phyloP scores from a whole-genome alignment of 257 asterid species.

The Solanum chiquidenum region DNA sequence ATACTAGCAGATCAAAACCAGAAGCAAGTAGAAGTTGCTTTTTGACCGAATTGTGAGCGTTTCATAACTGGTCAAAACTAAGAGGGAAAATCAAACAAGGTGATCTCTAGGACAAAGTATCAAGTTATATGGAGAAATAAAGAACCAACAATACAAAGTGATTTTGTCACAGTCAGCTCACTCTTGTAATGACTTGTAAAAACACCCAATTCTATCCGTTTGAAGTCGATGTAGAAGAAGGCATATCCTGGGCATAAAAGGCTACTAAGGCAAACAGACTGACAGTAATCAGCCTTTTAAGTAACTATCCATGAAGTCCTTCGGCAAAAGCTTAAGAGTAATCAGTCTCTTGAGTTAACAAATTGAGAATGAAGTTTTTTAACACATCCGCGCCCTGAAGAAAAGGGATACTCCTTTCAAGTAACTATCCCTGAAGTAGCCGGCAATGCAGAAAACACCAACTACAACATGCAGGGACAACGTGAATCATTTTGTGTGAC shows the following conservation, averaged over 20 bases:
- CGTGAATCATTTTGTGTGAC: not conserved
- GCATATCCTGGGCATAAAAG: not conserved
- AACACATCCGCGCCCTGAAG: not conserved
- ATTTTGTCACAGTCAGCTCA: not conserved
- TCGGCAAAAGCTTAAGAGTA: not conserved
- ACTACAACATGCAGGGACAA: not conserved
- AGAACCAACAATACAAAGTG: not conserved
- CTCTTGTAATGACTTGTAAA: not conserved
- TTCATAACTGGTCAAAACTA: not conserved
- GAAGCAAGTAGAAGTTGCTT: not conserved
- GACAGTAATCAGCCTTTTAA: not conserved
- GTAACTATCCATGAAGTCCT: not conserved
- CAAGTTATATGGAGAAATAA: not conserved
- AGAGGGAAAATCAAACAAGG: not conserved
- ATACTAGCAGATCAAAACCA: not conserved
- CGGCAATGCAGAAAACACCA: not conserved
- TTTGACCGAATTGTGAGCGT: not conserved
- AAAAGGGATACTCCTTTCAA: not conserved
- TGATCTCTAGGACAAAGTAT: not conserved
- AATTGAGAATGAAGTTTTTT: not conserved
- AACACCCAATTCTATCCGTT: not conserved
- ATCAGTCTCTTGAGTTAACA: not conserved
- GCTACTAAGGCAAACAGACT: not conserved
- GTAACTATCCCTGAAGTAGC: not conserved
- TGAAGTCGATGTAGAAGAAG: not conserved